Conservation (phyloP, 768 basidiomycete species). For the Gymnopilus dilepis region DNA sequence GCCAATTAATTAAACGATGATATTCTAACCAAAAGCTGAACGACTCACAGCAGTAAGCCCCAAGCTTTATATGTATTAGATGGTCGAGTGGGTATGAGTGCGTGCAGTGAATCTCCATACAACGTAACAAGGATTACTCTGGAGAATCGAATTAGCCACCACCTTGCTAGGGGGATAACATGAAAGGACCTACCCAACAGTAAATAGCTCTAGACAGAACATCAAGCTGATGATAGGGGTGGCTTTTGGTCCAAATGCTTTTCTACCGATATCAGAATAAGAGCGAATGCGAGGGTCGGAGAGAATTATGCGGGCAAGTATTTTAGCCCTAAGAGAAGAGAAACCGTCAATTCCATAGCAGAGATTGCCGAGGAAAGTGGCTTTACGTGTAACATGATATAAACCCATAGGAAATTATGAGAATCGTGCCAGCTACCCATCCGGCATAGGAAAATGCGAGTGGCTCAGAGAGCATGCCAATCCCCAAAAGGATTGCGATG, state of each 20-base stretch:
- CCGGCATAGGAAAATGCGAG: constrained; percentile 92
- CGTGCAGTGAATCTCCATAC: constrained; percentile 85
- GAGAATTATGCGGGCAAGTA: constrained; percentile 78
- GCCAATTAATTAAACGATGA: not conserved
- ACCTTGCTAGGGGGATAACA: not conserved
- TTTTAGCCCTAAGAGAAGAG: constrained; percentile 67
- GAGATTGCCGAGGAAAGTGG: not conserved
- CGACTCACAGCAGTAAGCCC: constrained; percentile 69
- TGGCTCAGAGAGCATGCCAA: constrained; percentile 89
- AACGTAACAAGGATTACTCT: constrained; percentile 90
- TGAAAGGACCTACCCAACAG: constrained; percentile 61
- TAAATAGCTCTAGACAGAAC: constrained; percentile 89
- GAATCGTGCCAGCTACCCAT: constrained; percentile 77
- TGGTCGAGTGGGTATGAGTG: constrained; percentile 70
- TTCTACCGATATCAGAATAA: constrained; percentile 88
- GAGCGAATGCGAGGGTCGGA: constrained; percentile 73
- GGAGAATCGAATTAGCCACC: not conserved
- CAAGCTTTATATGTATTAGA: constrained; percentile 76
- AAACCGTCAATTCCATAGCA: not conserved
- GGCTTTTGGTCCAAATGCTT: constrained; percentile 83
- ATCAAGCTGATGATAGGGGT: constrained; percentile 68
- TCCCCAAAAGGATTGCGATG: constrained; percentile 83
- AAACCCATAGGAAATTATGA: constrained; percentile 79
- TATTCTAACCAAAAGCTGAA: not conserved
- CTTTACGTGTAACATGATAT: constrained; percentile 91